Conservation (phyloP, 345 rosid species). For the Arabidopsis arenosa region DNA sequence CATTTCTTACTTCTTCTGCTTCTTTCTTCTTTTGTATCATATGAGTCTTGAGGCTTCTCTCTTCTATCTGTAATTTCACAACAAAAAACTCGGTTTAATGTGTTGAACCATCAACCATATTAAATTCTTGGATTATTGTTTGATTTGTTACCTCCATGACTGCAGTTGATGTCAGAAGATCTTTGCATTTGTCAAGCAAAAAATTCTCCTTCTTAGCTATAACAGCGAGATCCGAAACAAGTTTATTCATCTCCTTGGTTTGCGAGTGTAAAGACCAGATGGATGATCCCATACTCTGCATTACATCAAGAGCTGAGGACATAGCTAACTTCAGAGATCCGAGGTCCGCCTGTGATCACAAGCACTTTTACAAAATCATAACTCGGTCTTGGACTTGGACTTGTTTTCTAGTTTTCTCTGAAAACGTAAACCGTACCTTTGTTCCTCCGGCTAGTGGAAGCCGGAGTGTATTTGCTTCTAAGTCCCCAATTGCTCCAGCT, state of each 20-base stretch:
- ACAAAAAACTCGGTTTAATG: slow-evolving; percentile 2
- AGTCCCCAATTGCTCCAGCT: slow-evolving; percentile 77
- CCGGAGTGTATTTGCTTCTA: slow-evolving; percentile 86
- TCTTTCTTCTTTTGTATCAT: slow-evolving; percentile 64
- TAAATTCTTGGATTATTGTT: slow-evolving; percentile 6
- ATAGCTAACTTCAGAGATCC: slow-evolving; percentile 74
- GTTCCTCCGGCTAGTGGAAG: slow-evolving; percentile 82
- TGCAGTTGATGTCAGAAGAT: slow-evolving; percentile 67
- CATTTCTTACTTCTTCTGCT: slow-evolving; percentile 44
- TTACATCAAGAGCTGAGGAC: slow-evolving; percentile 83
- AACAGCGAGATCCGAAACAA: slow-evolving; percentile 71
- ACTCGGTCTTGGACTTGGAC: background rate
- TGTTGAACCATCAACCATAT: background rate
- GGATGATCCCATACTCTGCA: slow-evolving; percentile 84
- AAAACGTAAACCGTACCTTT: slow-evolving; percentile 55
- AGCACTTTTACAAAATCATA: slow-evolving; percentile 15
- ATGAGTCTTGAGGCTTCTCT: slow-evolving; percentile 66
- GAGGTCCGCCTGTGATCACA: slow-evolving; percentile 65
- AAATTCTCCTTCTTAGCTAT: slow-evolving; percentile 58
- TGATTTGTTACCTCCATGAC: slow-evolving; percentile 66
- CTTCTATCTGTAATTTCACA: slow-evolving; percentile 52
- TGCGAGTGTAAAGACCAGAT: slow-evolving; percentile 64
- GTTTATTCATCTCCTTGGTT: slow-evolving; percentile 63
- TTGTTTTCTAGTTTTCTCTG: background rate
- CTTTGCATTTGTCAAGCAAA: slow-evolving; percentile 70